phyloP scores from a whole-genome alignment of 78 protist species.

The Tieghemostelium lacteum region DNA sequence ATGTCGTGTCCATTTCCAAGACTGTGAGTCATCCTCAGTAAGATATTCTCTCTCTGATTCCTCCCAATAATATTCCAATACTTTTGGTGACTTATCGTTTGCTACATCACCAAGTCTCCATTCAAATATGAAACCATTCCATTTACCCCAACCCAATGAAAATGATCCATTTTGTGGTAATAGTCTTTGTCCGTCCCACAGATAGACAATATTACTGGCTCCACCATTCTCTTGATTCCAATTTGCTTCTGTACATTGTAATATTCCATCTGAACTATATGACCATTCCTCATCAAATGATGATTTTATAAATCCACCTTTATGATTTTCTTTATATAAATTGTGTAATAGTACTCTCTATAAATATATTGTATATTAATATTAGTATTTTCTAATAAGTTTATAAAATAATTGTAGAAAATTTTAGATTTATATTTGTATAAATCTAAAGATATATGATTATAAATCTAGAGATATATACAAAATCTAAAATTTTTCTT shows the following conservation, averaged over 20 bases:
- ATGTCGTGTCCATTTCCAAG: constrained; percentile 77
- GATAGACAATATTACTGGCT: constrained; percentile 5
- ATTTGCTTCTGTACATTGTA: constrained; percentile 42
- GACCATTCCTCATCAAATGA: constrained; percentile 74
- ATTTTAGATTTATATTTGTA: constrained; percentile 12
- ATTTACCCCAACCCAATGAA: constrained; percentile 69
- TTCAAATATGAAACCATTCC: constrained; percentile 67
- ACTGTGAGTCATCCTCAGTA: constrained; percentile 1
- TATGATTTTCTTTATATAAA: constrained; percentile 65
- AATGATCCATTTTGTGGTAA: constrained; percentile 38
- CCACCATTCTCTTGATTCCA: constrained; percentile 48
- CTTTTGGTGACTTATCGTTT: constrained; percentile 3
- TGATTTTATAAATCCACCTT: constrained; percentile 75
- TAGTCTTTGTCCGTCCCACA: constrained; percentile 69
- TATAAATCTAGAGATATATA: too few relatives aligned
- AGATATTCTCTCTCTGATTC: constrained; percentile 52
- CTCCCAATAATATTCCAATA: constrained; percentile 69
- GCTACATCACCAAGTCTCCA: constrained; percentile 57
- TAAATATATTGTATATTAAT: neutral
- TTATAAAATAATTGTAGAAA: neutral
- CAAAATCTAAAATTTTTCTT: too few relatives aligned
- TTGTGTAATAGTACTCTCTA: constrained; percentile 61
- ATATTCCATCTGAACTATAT: constrained; percentile 69
- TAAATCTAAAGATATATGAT: too few relatives aligned
- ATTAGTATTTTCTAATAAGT: neutral